Conservation (phyloP, 2,329 filamentous ascomycete genomes). For the Alternaria panax region DNA sequence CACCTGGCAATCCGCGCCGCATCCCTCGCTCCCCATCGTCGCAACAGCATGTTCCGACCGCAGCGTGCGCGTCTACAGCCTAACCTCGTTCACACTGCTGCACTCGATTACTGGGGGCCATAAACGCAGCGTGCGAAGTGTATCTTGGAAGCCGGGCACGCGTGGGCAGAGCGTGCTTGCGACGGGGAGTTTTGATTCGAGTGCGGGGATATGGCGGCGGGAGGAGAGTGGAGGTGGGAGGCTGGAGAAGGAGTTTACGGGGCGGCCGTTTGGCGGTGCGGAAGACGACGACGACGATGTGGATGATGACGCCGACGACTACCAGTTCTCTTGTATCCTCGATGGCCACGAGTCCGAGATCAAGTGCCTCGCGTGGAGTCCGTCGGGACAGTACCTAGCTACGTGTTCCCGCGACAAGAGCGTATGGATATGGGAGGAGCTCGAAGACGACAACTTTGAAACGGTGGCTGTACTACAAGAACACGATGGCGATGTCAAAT, state of each 20-base stretch:
- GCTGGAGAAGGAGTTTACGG: conserved; percentile 36
- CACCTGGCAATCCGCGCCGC: conserved; percentile 85
- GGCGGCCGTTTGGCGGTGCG: conserved; percentile 29
- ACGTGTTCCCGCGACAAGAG: conserved; percentile 92
- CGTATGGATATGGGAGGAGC: conserved; percentile 98
- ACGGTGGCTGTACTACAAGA: conserved; percentile 94
- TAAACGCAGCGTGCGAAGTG: conserved; percentile 84
- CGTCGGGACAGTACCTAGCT: conserved; percentile 79
- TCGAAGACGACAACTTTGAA: conserved; percentile 95
- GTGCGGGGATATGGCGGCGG: conserved; percentile 73
- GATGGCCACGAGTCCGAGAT: conserved; percentile 97
- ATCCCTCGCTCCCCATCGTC: conserved; percentile 85
- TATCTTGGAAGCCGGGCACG: conserved; percentile 82
- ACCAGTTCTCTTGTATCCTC: conserved; percentile 89
- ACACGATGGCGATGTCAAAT: conserved; percentile 95
- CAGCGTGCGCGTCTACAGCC: conserved; percentile 86
- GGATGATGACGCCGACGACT: conserved; percentile 76
- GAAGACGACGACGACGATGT: conserved; percentile 53
- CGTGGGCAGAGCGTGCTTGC: conserved; percentile 75
- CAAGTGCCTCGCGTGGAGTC: conserved; percentile 77
- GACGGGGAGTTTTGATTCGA: conserved; percentile 92
- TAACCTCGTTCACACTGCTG: conserved; percentile 79
- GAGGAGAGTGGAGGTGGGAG: conserved; percentile 72
- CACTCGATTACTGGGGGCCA: conserved; percentile 86
- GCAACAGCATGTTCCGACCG: conserved; percentile 89